Base-by-base conservation (phyloP, 805 yeast species). In the Ogataea chonburiensis region DNA sequence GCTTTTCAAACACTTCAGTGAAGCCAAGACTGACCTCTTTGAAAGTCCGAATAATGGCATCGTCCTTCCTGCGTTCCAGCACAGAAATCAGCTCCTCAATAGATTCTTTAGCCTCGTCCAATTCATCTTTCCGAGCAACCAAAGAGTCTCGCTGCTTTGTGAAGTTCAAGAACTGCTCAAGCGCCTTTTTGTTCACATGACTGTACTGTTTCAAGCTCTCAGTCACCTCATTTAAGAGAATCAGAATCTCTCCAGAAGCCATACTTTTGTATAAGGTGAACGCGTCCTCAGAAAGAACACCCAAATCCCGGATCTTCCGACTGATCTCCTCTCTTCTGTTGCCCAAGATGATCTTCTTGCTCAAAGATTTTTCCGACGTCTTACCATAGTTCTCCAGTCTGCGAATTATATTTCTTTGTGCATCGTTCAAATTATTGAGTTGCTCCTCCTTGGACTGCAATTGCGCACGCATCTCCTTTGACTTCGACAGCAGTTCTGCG, bases 271-370 rank as follows among this genome's bases (percentile, higher is more conserved):
- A 75, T 1, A 62, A 54, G 10, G 68, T 69, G 46, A 86, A 79
- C 0, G 93, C 88, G 36, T 85, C 88, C 51, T 88, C 96, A 0
- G 96, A 91, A 12, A 91, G 66, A 3, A 84, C 85, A n/a, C 97
- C 97, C 25, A 89, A 63, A 26, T 85, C 95, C 43, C 89, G 70
- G 19, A 88, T 80, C 52, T 77, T 84, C 41, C 71, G 75, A 45
- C 79, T 81, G 16, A 86, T 59, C 46, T 85, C 94, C 31, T 82
- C 86, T 41, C 85, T 71, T 45, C 95, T 71, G 27, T 69, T 64
- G 4, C 65, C 54, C 31, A 86, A 60, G 4, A 81, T 55, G 2
- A 83, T 68, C 45, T 79, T 84, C 50, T 75, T 81, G 14, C 83
- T 71, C 46, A 83, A 62, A 5, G 68, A 67, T 39, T 73, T 79